phyloP scores from a whole-genome alignment of 208 protist species.

The Phytomonas sp. region DNA sequence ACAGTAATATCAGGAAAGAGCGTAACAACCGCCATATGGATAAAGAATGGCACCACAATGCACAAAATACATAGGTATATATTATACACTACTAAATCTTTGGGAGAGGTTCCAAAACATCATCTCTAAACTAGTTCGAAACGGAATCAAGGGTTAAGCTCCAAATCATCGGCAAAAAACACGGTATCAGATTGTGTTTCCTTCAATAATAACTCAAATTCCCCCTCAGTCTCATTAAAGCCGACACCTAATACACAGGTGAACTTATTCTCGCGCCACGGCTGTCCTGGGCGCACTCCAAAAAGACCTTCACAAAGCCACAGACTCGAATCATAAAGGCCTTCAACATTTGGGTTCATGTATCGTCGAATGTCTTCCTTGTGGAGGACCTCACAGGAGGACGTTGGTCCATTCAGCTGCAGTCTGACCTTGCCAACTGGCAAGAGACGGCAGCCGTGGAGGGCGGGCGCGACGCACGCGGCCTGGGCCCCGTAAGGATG shows the following conservation, averaged over 20 bases:
- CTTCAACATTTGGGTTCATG: conserved; percentile 39
- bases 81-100: neutral
- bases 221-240: conserved; percentile 30
- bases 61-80: conserved; percentile 7
- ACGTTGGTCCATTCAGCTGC: conserved; percentile 64
- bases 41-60: neutral
- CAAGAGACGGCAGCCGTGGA: conserved; percentile 42
- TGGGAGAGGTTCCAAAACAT: neutral
- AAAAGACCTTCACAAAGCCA: conserved; percentile 79
- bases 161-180: conserved; percentile 27
- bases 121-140: neutral
- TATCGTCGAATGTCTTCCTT: conserved; percentile 53
- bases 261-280: conserved; percentile 10
- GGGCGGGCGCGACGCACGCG: conserved; percentile 57
- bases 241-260: conserved; percentile 43
- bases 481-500: conserved; percentile 63
- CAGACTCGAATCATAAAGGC: conserved; percentile 32
- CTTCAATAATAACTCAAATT: conserved; percentile 61
- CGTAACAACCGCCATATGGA: neutral
- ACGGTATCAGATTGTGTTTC: conserved; percentile 23
- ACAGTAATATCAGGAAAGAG: neutral
- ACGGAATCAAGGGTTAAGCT: neutral
- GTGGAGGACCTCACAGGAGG: conserved; percentile 28
- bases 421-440: conserved; percentile 46
- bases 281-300: conserved; percentile 35